Conservation (phyloP, 805 yeast genomes). For the Peterozyma xylosa region DNA sequence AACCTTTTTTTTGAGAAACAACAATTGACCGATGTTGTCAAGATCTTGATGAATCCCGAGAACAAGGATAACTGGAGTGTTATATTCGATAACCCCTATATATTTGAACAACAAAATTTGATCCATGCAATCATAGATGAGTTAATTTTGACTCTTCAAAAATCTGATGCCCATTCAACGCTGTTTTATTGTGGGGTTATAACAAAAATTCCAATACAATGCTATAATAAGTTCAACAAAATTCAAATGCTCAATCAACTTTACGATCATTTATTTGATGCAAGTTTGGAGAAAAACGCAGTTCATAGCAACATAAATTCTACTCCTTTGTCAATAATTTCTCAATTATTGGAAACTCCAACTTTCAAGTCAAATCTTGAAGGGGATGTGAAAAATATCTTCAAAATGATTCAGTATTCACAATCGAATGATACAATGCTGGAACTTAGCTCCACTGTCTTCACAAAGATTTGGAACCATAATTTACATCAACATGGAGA, state of each 20-base stretch:
- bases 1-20: slow-evolving; percentile 24
- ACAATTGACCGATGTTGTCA: slow-evolving; percentile 21
- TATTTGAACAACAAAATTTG: slow-evolving; percentile 42
- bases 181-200: slow-evolving; percentile 6
- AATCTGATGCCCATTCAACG: not conserved
- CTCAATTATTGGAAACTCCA: slow-evolving; percentile 38
- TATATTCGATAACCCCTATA: slow-evolving; percentile 26
- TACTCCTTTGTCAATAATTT: slow-evolving; percentile 17
- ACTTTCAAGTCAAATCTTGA: slow-evolving; percentile 49
- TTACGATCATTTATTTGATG: slow-evolving; percentile 4
- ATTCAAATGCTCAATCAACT: slow-evolving; percentile 19
- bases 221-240: slow-evolving; percentile 30
- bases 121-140: slow-evolving; percentile 16
- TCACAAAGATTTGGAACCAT: slow-evolving; percentile 29
- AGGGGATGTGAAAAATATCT: slow-evolving; percentile 22
- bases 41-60: slow-evolving; percentile 15
- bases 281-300: not conserved
- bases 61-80: slow-evolving; percentile 12
- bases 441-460: slow-evolving; percentile 13
- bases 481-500: slow-evolving; percentile 33
- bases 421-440: not conserved
- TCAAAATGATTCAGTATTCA: slow-evolving; percentile 12
- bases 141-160: slow-evolving; percentile 1
- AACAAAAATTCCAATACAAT: slow-evolving; percentile 38
- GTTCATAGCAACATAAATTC: slow-evolving; percentile 6